These are phyloP conservation scores for Bisporella sp. DNA, from an alignment of 2,329 filamentous ascomycete genomes.

Conservation along the genomic window DNA sequence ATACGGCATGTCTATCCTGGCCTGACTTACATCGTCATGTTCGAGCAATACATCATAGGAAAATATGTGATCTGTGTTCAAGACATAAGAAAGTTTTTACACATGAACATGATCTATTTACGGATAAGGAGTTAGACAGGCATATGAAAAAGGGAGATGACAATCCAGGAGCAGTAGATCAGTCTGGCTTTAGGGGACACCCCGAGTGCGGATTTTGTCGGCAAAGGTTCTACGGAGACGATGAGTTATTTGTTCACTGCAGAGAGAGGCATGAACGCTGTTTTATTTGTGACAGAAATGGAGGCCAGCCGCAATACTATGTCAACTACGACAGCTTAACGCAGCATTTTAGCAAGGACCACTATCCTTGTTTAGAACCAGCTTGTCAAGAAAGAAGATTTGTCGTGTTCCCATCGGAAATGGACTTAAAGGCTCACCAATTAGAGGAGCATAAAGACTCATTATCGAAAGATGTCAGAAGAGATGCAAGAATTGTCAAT, in stretches of 20 bases:
- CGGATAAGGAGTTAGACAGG: conserved; percentile 68
- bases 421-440: conserved; percentile 93
- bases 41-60: conserved; percentile 71
- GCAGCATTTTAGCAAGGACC: conserved; percentile 78
- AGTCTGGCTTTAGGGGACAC: conserved; percentile 94
- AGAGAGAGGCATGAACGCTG: conserved; percentile 91
- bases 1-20: conserved; percentile 78
- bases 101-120: conserved; percentile 92
- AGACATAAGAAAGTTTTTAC: conserved; percentile 97
- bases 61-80: conserved; percentile 87
- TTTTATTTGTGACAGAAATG: conserved; percentile 74
- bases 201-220: conserved; percentile 91
- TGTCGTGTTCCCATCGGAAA: conserved; percentile 88
- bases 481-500: conserved; percentile 80
- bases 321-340: conserved; percentile 82
- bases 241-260: conserved; percentile 91
- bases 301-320: conserved; percentile 74
- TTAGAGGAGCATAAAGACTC: conserved; percentile 73
- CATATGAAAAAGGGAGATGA: conserved; percentile 92
- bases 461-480: conserved; percentile 73
- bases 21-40: conserved; percentile 77
- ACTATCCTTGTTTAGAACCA: conserved; percentile 75
- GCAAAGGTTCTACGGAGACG: conserved; percentile 88
- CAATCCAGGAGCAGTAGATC: conserved; percentile 78
- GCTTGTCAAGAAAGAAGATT: conserved; percentile 97